A percentile compares a stretch with the other conserved stretches of the same genome.
phyloP scores from a whole-genome alignment of 1,284 basidiomycete species.

The Thecaphora thlaspeos region DNA sequence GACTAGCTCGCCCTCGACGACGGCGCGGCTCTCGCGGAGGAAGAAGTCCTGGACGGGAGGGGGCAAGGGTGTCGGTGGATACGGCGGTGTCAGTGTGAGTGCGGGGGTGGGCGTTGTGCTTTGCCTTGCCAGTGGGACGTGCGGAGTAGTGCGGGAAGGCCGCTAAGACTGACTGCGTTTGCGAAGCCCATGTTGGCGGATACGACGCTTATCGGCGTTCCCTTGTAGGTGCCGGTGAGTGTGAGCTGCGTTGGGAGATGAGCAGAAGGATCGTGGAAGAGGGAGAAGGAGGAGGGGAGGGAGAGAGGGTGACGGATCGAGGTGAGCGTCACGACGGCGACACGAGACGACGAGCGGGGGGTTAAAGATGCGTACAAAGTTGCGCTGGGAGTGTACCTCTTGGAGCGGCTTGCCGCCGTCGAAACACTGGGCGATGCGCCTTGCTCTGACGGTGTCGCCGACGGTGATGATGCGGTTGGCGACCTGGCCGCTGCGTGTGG shows the following conservation, averaged over 20 bases:
- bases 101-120: no score
- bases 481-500: constrained; percentile 59
- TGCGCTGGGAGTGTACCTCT: constrained; percentile 69
- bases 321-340: no score
- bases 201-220: constrained; percentile 70
- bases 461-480: constrained; percentile 79
- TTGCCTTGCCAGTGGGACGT: no score
- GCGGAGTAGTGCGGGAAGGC: no score
- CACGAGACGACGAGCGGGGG: background rate
- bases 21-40: constrained; percentile 75
- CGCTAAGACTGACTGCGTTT: constrained; percentile 34
- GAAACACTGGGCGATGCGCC: constrained; percentile 65
- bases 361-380: constrained; percentile 61
- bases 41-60: constrained; percentile 77
- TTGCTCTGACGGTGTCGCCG: constrained; percentile 71
- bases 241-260: constrained; percentile 61
- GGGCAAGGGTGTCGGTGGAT: background rate
- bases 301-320: no score
- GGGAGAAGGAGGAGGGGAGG: background rate
- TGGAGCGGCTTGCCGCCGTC: constrained; percentile 64
- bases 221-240: constrained; percentile 73
- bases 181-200: constrained; percentile 76
- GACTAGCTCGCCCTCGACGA: constrained; percentile 72
- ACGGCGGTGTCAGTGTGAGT: no score
- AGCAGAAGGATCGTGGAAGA: background rate